Percentiles rank a stretch among this genome's conserved stretches.
These are phyloP conservation scores for Boletellus deceptivus DNA, from an alignment of 1,284 basidiomycete species.

Conservation along the genomic window DNA sequence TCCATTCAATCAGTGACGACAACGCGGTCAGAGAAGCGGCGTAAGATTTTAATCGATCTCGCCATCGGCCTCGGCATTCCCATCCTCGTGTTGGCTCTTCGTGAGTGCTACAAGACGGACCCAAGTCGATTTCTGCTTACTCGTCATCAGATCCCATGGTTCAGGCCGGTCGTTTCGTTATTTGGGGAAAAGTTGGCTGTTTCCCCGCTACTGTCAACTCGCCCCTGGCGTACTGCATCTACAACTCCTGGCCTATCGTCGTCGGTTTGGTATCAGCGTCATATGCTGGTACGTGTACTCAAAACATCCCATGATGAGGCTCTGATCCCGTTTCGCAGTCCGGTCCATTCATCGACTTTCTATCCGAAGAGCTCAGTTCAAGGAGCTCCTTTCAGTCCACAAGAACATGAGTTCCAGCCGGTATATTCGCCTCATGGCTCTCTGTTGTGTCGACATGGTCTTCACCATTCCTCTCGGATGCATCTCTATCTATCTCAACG, in stretches of 20 bases:
- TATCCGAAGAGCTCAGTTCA: slow-evolving; percentile 31
- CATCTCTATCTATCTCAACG: slow-evolving; percentile 28
- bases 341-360: slow-evolving; percentile 27
- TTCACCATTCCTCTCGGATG: slow-evolving; percentile 29
- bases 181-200: slow-evolving; percentile 41
- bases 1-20: slow-evolving; percentile 37
- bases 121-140: neutral
- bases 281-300: slow-evolving; percentile 24
- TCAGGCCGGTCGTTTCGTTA: slow-evolving; percentile 37
- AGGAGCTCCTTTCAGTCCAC: slow-evolving; percentile 29
- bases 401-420: slow-evolving; percentile 34
- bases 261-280: slow-evolving; percentile 26
- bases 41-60: slow-evolving; percentile 42
- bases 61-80: slow-evolving; percentile 49
- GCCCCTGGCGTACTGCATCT: slow-evolving; percentile 19
- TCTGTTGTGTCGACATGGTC: slow-evolving; percentile 40
- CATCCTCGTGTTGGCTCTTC: slow-evolving; percentile 46
- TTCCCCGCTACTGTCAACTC: slow-evolving; percentile 32
- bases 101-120: slow-evolving; percentile 35
- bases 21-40: slow-evolving; percentile 34
- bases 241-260: slow-evolving; percentile 23
- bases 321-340: slow-evolving; percentile 10
- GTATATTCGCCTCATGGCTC: slow-evolving; percentile 52
- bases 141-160: slow-evolving; percentile 30
- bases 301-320: accelerated